Percentiles rank a stretch among this genome's conserved stretches.
These are phyloP conservation scores for Fusarium sp. DNA, from an alignment of 2,329 filamentous ascomycete species.

Conservation along the genomic window DNA sequence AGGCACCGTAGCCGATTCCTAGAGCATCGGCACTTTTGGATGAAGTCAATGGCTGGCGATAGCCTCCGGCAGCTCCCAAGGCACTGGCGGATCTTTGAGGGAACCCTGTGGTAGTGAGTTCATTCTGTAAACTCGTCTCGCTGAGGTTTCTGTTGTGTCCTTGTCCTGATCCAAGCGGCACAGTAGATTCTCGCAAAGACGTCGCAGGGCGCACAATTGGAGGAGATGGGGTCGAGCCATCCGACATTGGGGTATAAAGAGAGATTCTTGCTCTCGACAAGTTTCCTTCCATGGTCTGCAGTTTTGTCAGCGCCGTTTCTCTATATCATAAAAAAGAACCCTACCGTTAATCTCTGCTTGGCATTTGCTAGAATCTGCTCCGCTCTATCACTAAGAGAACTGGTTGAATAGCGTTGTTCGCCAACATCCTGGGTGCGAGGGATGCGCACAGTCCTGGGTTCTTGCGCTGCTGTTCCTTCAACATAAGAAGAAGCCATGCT, in stretches of 20 bases:
- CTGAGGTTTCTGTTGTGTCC: slow-evolving; percentile 54
- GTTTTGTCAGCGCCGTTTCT: slow-evolving; percentile 29
- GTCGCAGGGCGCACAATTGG: slow-evolving; percentile 56
- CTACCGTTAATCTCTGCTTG: slow-evolving; percentile 87
- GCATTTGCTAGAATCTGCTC: slow-evolving; percentile 94
- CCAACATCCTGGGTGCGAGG: slow-evolving; percentile 34
- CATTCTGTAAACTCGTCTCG: slow-evolving; percentile 50
- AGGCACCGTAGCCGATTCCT: slow-evolving; percentile 50
- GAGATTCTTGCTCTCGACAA: slow-evolving; percentile 83
- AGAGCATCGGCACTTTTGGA: slow-evolving; percentile 63
- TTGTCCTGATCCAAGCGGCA: slow-evolving; percentile 42
- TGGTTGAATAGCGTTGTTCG: slow-evolving; percentile 78
- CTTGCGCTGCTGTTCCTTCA: slow-evolving; percentile 59
- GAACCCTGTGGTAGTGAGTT: slow-evolving; percentile 53
- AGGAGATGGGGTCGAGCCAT: slow-evolving; percentile 69
- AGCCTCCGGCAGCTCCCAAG: slow-evolving; percentile 71
- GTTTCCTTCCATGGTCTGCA: slow-evolving; percentile 93
- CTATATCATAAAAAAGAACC: slow-evolving; percentile 52
- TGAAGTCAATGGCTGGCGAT: slow-evolving; percentile 64
- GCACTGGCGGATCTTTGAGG: slow-evolving; percentile 76
- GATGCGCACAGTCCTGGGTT: slow-evolving; percentile 26
- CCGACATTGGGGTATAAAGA: slow-evolving; percentile 64
- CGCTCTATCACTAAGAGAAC: slow-evolving; percentile 83
- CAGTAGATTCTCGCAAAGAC: slow-evolving; percentile 42
- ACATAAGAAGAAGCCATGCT: slow-evolving; percentile 72